Evolutionary conservation across 2,329 filamentous ascomycete genomes (phyloP), one percentile per base, ranked within the genome.

Genomic region (Colletotrichum australisinense): DNA sequence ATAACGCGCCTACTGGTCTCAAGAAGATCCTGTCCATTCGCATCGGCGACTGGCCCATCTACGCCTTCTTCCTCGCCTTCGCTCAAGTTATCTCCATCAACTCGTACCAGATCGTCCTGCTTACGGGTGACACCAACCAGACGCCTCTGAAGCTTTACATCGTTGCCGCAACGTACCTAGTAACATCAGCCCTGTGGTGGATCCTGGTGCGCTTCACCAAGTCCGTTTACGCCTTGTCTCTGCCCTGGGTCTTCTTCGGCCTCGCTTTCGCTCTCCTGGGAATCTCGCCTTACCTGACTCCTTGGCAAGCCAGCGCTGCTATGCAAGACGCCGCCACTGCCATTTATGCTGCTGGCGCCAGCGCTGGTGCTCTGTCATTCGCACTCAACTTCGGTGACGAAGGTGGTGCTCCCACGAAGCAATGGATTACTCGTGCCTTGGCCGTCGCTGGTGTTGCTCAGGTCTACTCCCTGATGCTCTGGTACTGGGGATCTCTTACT

Each of bases 391-490:
- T 92, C 77, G 91, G 91, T 69, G 88, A 89, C 76, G 90, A 92
- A 83, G 89, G 88, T 55, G 90, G 90, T 59, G 87, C 88, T 3
- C 89, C 90, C 7, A 88, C 92, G 56, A 90, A 89, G 78, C 86
- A 89, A 46, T 93, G 91, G 91, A 90, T 91, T n/a, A 91, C 90
- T 81, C 87, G 91, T 69, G 91, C 91, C 19, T 91, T 90, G 77
- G 80, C 90, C 14, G 91, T 93, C 64, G 90, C 93, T 79, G 91
- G 91, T 55, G 91, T 90, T 7, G 91, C 93, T 77, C 91, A 93
- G 78, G 84, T 91, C 74, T 93, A 93, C 79, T 86, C 92, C 63
- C 87, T 90, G 28, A 88, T 86, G 7, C 84, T 93, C 14, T 93
- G 91, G 91, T 92, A 89, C 78, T 93, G 91, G 91, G 91, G 91